phyloP scores from a whole-genome alignment of 768 basidiomycete genomes.

The Vararia minispora region DNA sequence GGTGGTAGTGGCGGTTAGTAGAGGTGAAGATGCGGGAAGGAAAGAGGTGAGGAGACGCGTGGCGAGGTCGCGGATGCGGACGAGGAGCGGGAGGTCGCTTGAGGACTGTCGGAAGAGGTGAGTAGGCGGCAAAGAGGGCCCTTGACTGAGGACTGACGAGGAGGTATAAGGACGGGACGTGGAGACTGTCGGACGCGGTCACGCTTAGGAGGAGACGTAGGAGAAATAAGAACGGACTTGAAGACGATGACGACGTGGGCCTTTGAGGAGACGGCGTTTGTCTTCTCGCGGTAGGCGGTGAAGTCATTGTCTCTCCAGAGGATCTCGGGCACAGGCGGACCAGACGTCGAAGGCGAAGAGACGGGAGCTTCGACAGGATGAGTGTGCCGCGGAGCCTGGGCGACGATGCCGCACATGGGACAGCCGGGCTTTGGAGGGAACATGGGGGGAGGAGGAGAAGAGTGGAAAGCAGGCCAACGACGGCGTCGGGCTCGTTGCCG shows the following conservation, averaged over 20 bases:
- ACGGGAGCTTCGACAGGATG: slow-evolving; percentile 26
- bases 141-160: slow-evolving; percentile 39
- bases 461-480: not conserved
- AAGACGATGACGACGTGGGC: slow-evolving; percentile 66
- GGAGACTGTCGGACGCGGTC: slow-evolving; percentile 38
- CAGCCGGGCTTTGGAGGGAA: slow-evolving; percentile 60
- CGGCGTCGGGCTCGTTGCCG: not conserved
- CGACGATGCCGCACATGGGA: slow-evolving; percentile 66
- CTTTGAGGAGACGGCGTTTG: slow-evolving; percentile 59
- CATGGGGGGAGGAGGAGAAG: slow-evolving; percentile 21
- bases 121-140: slow-evolving; percentile 5
- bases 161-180: slow-evolving; percentile 69
- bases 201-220: slow-evolving; percentile 4
- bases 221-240: slow-evolving; percentile 40
- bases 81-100: slow-evolving; percentile 63
- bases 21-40: slow-evolving; percentile 17
- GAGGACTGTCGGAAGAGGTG: slow-evolving; percentile 38
- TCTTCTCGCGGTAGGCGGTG: slow-evolving; percentile 61
- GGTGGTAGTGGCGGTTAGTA: slow-evolving; percentile 6
- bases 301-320: slow-evolving; percentile 73
- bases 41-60: slow-evolving; percentile 42
- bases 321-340: slow-evolving; percentile 41
- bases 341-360: slow-evolving; percentile 32
- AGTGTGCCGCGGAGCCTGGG: slow-evolving; percentile 36
- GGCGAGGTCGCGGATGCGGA: slow-evolving; percentile 47